Percentiles rank a stretch among this genome's conserved stretches.
These are phyloP conservation scores for Yamadazyma philogaea DNA, from an alignment of 805 yeast species.

Conservation along the genomic window DNA sequence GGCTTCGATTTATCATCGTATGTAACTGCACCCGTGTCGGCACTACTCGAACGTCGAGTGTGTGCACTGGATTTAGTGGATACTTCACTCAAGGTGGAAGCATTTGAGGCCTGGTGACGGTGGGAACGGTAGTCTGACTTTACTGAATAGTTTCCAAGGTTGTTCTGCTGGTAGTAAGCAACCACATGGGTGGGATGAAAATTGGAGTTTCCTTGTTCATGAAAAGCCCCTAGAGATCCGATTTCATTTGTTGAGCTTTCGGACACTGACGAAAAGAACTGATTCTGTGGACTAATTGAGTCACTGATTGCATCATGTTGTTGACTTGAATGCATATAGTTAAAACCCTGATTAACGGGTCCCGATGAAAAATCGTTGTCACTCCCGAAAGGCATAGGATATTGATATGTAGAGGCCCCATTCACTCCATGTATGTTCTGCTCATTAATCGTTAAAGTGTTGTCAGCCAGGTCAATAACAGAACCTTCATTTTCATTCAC, in stretches of 20 bases:
- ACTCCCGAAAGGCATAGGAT: not conserved
- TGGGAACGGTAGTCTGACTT: conserved; percentile 4
- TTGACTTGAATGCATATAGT: not conserved
- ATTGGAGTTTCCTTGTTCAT: not conserved
- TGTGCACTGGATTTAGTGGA: conserved; percentile 1
- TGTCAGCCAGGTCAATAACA: not conserved
- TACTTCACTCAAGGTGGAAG: conserved; percentile 9
- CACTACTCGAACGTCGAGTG: conserved; percentile 5
- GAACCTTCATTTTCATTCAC: not conserved
- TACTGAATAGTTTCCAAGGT: not conserved
- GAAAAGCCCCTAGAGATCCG: not conserved
- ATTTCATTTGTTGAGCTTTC: not conserved
- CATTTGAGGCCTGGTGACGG: conserved; percentile 11
- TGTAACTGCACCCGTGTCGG: not conserved
- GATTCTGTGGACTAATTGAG: not conserved
- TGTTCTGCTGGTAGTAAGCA: conserved; percentile 2
- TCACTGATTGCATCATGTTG: not conserved
- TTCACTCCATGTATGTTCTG: not conserved
- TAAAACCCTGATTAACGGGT: not conserved
- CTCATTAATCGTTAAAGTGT: not conserved
- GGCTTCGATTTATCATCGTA: conserved; percentile 22
- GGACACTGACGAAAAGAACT: not conserved
- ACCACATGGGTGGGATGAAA: not conserved
- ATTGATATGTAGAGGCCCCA: not conserved
- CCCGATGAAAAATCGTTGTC: not conserved